Percentiles rank a stretch among this genome's conserved stretches.
Evolutionary conservation across 352 stramenopile species (phyloP).

Genomic region (Phytopythium delawarense): DNA sequence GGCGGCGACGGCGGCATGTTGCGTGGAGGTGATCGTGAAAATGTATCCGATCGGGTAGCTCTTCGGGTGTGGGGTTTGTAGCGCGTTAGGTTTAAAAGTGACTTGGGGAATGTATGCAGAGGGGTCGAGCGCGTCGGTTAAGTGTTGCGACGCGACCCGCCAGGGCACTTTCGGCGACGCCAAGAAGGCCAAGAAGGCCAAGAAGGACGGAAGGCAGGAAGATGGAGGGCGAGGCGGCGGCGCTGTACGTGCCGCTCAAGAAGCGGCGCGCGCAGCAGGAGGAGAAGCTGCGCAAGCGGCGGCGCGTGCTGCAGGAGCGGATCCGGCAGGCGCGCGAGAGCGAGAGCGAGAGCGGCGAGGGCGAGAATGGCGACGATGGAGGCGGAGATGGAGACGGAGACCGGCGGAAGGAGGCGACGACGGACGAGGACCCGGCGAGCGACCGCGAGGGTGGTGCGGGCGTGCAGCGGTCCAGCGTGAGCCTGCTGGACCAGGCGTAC

Average conservation of each 20-base stretch:
- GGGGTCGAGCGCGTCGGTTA: not conserved
- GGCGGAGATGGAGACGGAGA: slow-evolving; percentile 12
- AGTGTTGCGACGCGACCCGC: not conserved
- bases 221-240: slow-evolving; percentile 20
- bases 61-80: not conserved
- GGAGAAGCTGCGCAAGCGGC: slow-evolving; percentile 51
- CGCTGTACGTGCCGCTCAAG: slow-evolving; percentile 80
- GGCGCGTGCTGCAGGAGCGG: slow-evolving; percentile 46
- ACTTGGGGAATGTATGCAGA: not conserved
- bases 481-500: slow-evolving; percentile 79
- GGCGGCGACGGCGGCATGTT: slow-evolving; percentile 12
- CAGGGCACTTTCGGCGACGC: not conserved
- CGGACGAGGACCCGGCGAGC: slow-evolving; percentile 7
- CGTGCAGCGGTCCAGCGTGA: slow-evolving; percentile 54
- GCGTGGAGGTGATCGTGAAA: not conserved
- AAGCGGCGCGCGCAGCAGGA: slow-evolving; percentile 66
- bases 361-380: slow-evolving; percentile 23
- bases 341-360: slow-evolving; percentile 7
- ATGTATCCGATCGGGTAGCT: not conserved
- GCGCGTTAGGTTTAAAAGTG: not conserved
- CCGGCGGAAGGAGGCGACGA: slow-evolving; percentile 7
- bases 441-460: slow-evolving; percentile 6
- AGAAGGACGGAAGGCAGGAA: slow-evolving; percentile 4
- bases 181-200: not conserved
- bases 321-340: slow-evolving; percentile 34